Conservation (phyloP, 257 asterid genomes). For the Echium plantagineum region DNA sequence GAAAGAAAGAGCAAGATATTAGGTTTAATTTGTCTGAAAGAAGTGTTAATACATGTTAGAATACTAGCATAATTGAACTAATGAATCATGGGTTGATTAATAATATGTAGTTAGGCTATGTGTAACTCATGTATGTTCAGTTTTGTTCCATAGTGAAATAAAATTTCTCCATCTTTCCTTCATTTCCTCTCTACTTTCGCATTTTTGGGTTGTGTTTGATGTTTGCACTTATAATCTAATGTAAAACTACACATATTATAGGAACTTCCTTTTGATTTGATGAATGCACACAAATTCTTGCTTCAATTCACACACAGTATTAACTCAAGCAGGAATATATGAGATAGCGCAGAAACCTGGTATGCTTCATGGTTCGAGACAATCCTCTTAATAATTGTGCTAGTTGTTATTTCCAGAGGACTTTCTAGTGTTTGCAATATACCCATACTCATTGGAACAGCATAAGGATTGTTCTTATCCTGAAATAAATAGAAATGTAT, state of each 20-base stretch:
- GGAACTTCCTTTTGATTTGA: background rate
- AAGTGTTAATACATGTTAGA: too few relatives aligned
- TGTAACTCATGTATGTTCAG: too few relatives aligned
- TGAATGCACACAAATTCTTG: background rate
- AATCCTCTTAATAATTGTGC: conserved; percentile 87
- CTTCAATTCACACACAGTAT: background rate
- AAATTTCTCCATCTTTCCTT: too few relatives aligned
- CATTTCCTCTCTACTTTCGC: too few relatives aligned
- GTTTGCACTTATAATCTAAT: too few relatives aligned
- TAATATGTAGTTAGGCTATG: too few relatives aligned
- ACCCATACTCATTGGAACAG: conserved; percentile 59
- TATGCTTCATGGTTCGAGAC: conserved; percentile 86
- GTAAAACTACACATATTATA: too few relatives aligned
- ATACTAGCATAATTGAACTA: too few relatives aligned
- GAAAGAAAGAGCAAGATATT: conserved; percentile 9
- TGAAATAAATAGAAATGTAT: conserved; percentile 14
- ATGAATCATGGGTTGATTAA: too few relatives aligned
- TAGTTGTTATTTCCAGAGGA: conserved; percentile 83
- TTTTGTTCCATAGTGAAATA: too few relatives aligned
- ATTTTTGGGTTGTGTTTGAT: too few relatives aligned
- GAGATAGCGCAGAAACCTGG: conserved; percentile 41
- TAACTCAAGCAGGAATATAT: conserved; percentile 1
- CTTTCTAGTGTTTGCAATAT: conserved; percentile 65
- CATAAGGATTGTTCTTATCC: conserved; percentile 61
- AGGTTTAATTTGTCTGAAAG: too few relatives aligned